Evolutionary conservation across 331 rosid species (phyloP).

Genomic region (Phaseolus coccineus): DNA sequence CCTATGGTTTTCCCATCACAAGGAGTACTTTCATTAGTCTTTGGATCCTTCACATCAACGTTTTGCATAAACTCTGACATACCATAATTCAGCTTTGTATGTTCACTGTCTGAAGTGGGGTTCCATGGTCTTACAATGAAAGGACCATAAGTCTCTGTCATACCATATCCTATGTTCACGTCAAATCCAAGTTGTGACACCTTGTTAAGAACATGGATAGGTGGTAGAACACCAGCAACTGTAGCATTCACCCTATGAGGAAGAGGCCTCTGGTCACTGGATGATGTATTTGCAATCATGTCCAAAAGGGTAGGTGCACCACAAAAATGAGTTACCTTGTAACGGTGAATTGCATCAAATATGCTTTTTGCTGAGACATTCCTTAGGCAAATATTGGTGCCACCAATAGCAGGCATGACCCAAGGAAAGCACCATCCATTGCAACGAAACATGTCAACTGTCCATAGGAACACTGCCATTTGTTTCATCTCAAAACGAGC

Average conservation of each 20-base stretch:
- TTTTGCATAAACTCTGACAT: slow-evolving; percentile 54
- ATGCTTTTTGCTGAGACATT: slow-evolving; percentile 56
- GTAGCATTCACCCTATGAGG: slow-evolving; percentile 60
- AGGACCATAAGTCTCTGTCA: slow-evolving; percentile 89
- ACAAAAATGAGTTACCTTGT: slow-evolving; percentile 74
- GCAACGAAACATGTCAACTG: slow-evolving; percentile 96
- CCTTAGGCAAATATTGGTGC: slow-evolving; percentile 70
- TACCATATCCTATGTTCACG: slow-evolving; percentile 82
- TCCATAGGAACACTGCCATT: slow-evolving; percentile 80
- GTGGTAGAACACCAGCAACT: slow-evolving; percentile 78
- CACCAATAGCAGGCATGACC: slow-evolving; percentile 81
- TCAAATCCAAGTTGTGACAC: slow-evolving; percentile 68
- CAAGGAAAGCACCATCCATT: slow-evolving; percentile 90
- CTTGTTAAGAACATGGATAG: slow-evolving; percentile 48
- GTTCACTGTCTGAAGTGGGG: slow-evolving; percentile 40
- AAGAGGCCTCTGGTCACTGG: slow-evolving; percentile 36
- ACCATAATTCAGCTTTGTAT: slow-evolving; percentile 41
- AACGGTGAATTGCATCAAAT: slow-evolving; percentile 57
- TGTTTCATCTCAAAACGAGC: slow-evolving; percentile 53
- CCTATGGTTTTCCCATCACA: slow-evolving; percentile 77
- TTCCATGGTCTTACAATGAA: slow-evolving; percentile 65
- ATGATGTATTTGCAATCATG: slow-evolving; percentile 52
- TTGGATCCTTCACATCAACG: slow-evolving; percentile 75
- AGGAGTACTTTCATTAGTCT: slow-evolving; percentile 64
- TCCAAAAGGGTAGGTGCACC: slow-evolving; percentile 77